Percentiles rank a stretch among this genome's conserved stretches.
Conservation (phyloP, 106 monocot species). For the Allium fistulosum region DNA sequence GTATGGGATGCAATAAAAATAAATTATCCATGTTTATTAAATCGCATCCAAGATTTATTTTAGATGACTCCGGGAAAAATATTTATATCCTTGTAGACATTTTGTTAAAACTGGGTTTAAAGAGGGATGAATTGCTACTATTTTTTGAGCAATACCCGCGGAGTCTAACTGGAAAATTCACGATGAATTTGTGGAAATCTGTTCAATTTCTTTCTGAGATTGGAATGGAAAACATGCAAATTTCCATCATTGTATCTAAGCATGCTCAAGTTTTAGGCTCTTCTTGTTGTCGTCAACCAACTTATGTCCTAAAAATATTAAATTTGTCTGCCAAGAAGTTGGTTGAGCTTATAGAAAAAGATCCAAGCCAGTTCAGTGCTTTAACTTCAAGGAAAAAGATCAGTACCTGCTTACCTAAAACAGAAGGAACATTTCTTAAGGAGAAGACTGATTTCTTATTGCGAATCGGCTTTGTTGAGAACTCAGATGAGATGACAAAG, state of each 20-base stretch:
- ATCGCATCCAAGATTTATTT: conserved; percentile 62
- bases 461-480: conserved; percentile 61
- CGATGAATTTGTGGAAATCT: conserved; percentile 41
- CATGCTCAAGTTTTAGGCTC: conserved; percentile 51
- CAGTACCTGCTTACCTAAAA: conserved; percentile 14
- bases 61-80: conserved; percentile 84
- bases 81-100: conserved; percentile 64
- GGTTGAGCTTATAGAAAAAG: conserved; percentile 39
- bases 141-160: conserved; percentile 63
- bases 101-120: conserved; percentile 66
- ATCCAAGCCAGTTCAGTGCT: conserved; percentile 40
- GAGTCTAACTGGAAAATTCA: conserved; percentile 45
- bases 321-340: conserved; percentile 29
- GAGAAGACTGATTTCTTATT: conserved; percentile 70
- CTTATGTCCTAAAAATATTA: conserved; percentile 26
- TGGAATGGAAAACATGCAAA: conserved; percentile 42
- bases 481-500: conserved; percentile 61
- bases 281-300: conserved; percentile 28
- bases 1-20: conserved; percentile 36
- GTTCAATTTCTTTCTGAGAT: conserved; percentile 58
- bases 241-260: conserved; percentile 33
- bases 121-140: conserved; percentile 26
- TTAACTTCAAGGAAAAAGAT: conserved; percentile 32
- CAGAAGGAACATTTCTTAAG: conserved; percentile 36
- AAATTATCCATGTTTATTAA: conserved; percentile 33